Conservation (phyloP, 345 rosid genomes). For the Salix koriyanagi region DNA sequence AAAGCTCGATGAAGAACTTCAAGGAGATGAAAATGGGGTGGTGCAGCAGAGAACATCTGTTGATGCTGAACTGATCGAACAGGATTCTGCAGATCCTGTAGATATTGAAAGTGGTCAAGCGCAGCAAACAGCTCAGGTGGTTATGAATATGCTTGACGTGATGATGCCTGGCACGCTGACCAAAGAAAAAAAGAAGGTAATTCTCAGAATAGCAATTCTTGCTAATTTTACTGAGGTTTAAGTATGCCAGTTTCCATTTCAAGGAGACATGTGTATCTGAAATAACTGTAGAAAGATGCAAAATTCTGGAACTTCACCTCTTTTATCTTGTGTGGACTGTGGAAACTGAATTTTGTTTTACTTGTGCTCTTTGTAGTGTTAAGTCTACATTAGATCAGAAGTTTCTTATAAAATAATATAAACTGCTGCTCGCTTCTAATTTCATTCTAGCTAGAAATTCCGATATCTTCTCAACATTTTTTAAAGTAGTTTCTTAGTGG, state of each 20-base stretch:
- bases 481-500: background rate
- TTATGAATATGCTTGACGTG: conserved; percentile 78
- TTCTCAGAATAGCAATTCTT: conserved; percentile 7
- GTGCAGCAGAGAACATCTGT: conserved; percentile 32
- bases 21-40: conserved; percentile 24
- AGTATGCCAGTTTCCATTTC: background rate
- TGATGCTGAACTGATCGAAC: conserved; percentile 42
- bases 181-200: conserved; percentile 78
- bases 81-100: conserved; percentile 30
- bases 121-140: conserved; percentile 66
- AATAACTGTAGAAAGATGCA: background rate
- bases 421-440: background rate
- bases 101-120: conserved; percentile 62
- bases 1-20: conserved; percentile 25
- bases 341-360: background rate
- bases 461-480: background rate
- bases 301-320: background rate
- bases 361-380: background rate
- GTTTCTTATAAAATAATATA: background rate
- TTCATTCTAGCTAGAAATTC: background rate
- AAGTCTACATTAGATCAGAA: background rate
- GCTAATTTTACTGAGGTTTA: background rate
- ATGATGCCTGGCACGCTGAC: conserved; percentile 68
- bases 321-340: background rate
- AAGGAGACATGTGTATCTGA: background rate